These are phyloP conservation scores for Annulohypoxylon moriforme DNA, from an alignment of 495 filamentous ascomycete species.

Conservation along the genomic window DNA sequence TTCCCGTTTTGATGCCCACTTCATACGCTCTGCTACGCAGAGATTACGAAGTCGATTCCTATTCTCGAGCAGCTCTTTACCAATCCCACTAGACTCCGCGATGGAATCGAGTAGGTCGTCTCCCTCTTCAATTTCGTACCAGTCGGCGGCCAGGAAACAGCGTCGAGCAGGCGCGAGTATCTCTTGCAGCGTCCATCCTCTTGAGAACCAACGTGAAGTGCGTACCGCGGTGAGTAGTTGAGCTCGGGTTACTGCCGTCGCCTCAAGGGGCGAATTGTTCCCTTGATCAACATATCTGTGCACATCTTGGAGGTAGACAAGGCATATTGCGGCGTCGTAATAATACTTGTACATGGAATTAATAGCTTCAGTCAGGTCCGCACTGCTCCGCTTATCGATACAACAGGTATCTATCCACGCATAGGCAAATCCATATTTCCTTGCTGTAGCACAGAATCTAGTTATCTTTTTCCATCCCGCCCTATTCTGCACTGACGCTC, in stretches of 20 bases:
- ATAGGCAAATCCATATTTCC: constrained; percentile 17
- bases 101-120: constrained; percentile 13
- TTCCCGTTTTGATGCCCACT: constrained; percentile 28
- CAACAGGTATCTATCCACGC: constrained; percentile 48
- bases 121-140: constrained; percentile 30
- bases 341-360: constrained; percentile 45
- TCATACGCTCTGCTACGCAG: constrained; percentile 31
- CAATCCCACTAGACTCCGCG: constrained; percentile 12
- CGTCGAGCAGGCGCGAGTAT: constrained; percentile 7
- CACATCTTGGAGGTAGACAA: constrained; percentile 40
- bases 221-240: constrained; percentile 10
- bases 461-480: constrained; percentile 27
- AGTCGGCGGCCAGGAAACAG: constrained; percentile 22
- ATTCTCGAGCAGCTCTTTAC: constrained; percentile 1
- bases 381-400: constrained; percentile 41
- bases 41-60: not conserved
- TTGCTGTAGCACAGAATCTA: constrained; percentile 2
- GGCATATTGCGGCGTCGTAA: constrained; percentile 38
- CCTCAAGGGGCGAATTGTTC: not conserved
- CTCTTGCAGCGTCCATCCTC: constrained; percentile 41
- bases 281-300: not conserved
- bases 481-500: not conserved
- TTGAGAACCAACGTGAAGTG: constrained; percentile 15
- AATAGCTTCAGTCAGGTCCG: constrained; percentile 32
- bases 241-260: not conserved